These are phyloP conservation scores for Aspergillus egyptiacus DNA, from an alignment of 495 filamentous ascomycete genomes.

Conservation along the genomic window DNA sequence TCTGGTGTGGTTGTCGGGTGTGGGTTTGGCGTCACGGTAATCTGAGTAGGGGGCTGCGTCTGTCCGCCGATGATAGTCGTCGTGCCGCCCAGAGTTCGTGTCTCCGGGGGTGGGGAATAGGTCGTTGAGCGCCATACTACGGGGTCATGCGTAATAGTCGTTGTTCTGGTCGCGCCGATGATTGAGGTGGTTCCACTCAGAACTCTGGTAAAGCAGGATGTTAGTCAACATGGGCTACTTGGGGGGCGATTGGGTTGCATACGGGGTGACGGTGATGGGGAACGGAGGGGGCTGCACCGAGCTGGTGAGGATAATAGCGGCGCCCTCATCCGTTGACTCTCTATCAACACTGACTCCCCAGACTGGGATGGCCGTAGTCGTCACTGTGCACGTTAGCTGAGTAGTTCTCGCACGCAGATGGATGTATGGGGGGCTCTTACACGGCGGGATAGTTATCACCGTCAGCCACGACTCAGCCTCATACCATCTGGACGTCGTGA, in stretches of 20 bases:
- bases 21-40: constrained; percentile 1
- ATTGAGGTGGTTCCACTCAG: background rate
- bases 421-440: too few relatives aligned
- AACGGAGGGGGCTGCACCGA: background rate
- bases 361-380: background rate
- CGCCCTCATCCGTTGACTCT: background rate
- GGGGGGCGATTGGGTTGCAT: background rate
- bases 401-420: too few relatives aligned
- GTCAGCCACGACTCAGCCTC: too few relatives aligned
- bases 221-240: background rate
- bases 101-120: background rate
- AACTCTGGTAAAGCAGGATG: background rate
- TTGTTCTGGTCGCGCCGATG: background rate
- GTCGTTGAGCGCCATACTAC: background rate
- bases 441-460: too few relatives aligned
- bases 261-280: background rate
- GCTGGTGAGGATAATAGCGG: background rate
- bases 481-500: too few relatives aligned
- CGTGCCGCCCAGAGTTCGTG: background rate
- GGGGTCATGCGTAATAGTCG: background rate
- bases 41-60: background rate
- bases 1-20: background rate
- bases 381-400: background rate
- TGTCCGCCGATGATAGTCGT: background rate
- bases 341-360: background rate